Percentiles rank a stretch among this genome's conserved stretches.
These are phyloP conservation scores for Mortierella sp. DNA, from an alignment of 371 early-diverging fungal species.

Conservation along the genomic window DNA sequence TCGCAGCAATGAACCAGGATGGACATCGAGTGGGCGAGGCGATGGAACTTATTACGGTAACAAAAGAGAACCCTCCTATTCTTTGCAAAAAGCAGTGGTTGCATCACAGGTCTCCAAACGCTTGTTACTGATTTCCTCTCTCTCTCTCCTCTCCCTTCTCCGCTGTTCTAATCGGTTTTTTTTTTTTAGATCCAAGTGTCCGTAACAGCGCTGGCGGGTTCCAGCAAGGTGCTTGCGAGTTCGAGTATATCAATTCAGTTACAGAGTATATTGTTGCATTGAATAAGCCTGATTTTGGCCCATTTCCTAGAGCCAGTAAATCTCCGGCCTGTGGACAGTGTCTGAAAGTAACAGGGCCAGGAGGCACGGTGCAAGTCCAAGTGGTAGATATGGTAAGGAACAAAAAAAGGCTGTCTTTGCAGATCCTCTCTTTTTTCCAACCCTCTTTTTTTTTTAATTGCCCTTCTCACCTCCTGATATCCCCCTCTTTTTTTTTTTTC, in stretches of 20 bases:
- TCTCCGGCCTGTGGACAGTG: constrained; percentile 66
- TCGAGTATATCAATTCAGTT: constrained; percentile 38
- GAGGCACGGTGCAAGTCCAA: constrained; percentile 61
- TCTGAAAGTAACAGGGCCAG: constrained; percentile 59
- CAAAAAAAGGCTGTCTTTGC: not conserved
- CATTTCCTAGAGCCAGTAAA: constrained; percentile 47
- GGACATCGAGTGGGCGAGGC: constrained; percentile 45
- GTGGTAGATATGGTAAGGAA: constrained; percentile 61
- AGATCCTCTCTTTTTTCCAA: too few relatives aligned
- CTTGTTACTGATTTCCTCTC: too few relatives aligned
- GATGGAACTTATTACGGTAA: constrained; percentile 59
- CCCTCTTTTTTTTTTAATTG: constrained; percentile 1
- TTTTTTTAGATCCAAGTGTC: constrained; percentile 29
- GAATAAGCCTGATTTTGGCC: constrained; percentile 47
- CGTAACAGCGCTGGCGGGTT: constrained; percentile 22
- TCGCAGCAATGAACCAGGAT: constrained; percentile 30
- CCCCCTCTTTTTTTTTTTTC: not conserved
- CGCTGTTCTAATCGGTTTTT: not conserved
- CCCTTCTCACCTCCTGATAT: not conserved
- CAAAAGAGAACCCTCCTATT: too few relatives aligned
- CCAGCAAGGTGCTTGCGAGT: constrained; percentile 55
- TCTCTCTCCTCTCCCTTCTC: not conserved
- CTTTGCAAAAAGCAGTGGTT: too few relatives aligned
- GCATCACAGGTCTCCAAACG: too few relatives aligned
- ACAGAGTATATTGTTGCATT: constrained; percentile 38